phyloP scores from a whole-genome alignment of 1,284 basidiomycete genomes.

The Boletus semigastroideus region DNA sequence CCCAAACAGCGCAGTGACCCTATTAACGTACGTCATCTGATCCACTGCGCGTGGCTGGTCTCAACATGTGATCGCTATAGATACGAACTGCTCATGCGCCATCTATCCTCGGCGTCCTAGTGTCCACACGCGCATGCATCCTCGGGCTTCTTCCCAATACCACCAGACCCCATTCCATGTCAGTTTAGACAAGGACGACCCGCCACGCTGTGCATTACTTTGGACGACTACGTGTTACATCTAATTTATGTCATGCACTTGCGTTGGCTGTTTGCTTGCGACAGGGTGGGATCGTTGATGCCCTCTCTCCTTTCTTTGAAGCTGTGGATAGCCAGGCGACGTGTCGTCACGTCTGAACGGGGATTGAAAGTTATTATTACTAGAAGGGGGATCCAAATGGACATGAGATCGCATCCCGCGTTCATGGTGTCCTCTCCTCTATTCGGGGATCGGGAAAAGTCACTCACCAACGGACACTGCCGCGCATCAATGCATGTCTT shows the following conservation, averaged over 20 bases:
- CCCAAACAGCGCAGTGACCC: conserved; percentile 90
- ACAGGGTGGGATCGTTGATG: too few relatives aligned
- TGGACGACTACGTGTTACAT: conserved; percentile 5
- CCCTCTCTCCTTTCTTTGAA: too few relatives aligned
- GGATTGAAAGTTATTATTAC: too few relatives aligned
- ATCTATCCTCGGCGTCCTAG: conserved; percentile 39
- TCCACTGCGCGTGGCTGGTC: not conserved
- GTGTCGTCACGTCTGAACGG: too few relatives aligned
- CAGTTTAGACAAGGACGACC: conserved; percentile 15
- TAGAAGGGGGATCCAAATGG: too few relatives aligned
- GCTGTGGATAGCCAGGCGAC: too few relatives aligned
- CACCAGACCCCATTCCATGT: not conserved
- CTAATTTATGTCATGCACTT: conserved; percentile 17
- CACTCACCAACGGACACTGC: too few relatives aligned
- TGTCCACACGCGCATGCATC: not conserved
- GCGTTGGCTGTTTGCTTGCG: conserved; percentile 6
- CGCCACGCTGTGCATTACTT: conserved; percentile 8
- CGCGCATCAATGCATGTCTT: too few relatives aligned
- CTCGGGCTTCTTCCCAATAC: conserved; percentile 9
- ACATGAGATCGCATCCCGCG: too few relatives aligned
- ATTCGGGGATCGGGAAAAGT: too few relatives aligned
- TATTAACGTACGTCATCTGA: conserved; percentile 77
- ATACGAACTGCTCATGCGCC: conserved; percentile 69
- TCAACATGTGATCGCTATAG: conserved; percentile 31
- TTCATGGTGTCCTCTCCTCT: too few relatives aligned